These are phyloP conservation scores for Anethum foeniculum DNA, from an alignment of 140 eudicot genomes.

Conservation along the genomic window DNA sequence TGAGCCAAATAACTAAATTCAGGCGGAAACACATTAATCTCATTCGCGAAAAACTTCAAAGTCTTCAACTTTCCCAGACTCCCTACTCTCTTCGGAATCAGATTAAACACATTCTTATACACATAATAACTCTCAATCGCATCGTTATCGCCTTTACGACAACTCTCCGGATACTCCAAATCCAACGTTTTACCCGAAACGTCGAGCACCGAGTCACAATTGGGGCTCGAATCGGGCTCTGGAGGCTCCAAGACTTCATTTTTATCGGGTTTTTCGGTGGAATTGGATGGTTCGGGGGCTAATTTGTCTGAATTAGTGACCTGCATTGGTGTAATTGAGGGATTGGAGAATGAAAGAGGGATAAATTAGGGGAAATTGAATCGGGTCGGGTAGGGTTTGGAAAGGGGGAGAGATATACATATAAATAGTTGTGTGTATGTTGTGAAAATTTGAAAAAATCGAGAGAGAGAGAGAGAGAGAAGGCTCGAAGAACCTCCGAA, in stretches of 20 bases:
- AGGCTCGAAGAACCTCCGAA: no score
- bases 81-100: slow-evolving; percentile 63
- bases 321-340: slow-evolving; percentile 4
- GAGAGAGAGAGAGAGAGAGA: background rate
- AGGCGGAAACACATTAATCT: slow-evolving; percentile 61
- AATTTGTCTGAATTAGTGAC: background rate
- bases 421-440: background rate
- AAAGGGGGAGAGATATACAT: background rate
- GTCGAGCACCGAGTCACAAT: slow-evolving; percentile 39
- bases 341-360: background rate
- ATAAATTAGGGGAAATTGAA: slow-evolving; percentile 1
- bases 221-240: slow-evolving; percentile 18
- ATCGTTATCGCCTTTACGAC: slow-evolving; percentile 16
- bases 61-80: slow-evolving; percentile 51
- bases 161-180: slow-evolving; percentile 26
- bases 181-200: slow-evolving; percentile 56
- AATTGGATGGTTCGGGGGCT: background rate
- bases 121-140: slow-evolving; percentile 44
- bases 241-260: background rate
- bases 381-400: background rate
- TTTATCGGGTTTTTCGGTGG: background rate
- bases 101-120: slow-evolving; percentile 64
- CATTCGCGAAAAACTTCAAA: slow-evolving; percentile 71
- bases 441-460: background rate
- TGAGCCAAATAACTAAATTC: slow-evolving; percentile 57